Conservation (phyloP, 208 protist genomes). For the Leishmania arabica region DNA sequence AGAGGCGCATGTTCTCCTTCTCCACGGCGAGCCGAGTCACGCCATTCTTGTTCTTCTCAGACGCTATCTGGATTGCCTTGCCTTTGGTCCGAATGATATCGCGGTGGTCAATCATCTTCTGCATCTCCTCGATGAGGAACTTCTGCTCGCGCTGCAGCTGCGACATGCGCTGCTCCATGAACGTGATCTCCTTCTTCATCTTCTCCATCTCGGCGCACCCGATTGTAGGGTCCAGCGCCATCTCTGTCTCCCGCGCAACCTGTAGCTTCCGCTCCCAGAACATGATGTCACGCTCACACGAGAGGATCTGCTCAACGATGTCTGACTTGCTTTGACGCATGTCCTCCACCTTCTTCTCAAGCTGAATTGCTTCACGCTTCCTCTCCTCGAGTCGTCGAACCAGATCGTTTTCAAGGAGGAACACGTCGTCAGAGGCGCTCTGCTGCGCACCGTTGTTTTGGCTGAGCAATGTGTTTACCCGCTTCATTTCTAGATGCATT, state of each 20-base stretch:
- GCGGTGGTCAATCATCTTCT: constrained; percentile 93
- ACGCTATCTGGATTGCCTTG: constrained; percentile 70
- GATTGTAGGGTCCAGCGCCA: constrained; percentile 94
- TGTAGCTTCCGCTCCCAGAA: constrained; percentile 97
- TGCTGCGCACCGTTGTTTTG: constrained; percentile 81
- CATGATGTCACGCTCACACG: constrained; percentile 94
- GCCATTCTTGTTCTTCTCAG: constrained; percentile 61
- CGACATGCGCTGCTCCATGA: constrained; percentile 94
- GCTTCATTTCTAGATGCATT: constrained; percentile 94
- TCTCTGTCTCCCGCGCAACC: constrained; percentile 95
- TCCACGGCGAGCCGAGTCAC: constrained; percentile 80
- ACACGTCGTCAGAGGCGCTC: constrained; percentile 88
- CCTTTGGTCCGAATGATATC: constrained; percentile 94
- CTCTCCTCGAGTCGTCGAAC: constrained; percentile 87
- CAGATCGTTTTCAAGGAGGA: constrained; percentile 93
- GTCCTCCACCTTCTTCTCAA: constrained; percentile 89
- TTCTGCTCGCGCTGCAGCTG: constrained; percentile 94
- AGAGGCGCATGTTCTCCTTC: constrained; percentile 87
- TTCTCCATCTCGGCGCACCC: constrained; percentile 93
- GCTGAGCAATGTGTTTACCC: constrained; percentile 91
- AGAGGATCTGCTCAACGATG: constrained; percentile 88
- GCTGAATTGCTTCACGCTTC: constrained; percentile 88
- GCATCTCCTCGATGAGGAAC: constrained; percentile 95
- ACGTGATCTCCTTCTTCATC: constrained; percentile 96
- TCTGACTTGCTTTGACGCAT: constrained; percentile 77